phyloP scores from a whole-genome alignment of 768 basidiomycete genomes.

The Lentinula detonsa region DNA sequence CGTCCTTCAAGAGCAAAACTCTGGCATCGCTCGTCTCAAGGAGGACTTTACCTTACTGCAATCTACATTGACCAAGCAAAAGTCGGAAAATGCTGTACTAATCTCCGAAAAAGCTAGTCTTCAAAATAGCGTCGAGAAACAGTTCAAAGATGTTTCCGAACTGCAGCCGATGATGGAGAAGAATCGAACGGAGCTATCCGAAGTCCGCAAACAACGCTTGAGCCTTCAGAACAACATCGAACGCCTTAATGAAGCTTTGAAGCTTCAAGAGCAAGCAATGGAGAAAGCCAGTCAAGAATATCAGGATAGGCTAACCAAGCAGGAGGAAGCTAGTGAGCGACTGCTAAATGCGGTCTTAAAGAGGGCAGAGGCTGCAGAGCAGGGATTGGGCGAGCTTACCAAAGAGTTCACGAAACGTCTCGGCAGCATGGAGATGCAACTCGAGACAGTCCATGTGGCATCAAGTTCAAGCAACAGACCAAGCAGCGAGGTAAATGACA shows the following conservation, averaged over 20 bases:
- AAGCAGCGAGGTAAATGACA: background rate
- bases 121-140: background rate
- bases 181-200: background rate
- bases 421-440: background rate
- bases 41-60: background rate
- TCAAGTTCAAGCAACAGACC: too few species aligned
- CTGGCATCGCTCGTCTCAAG: background rate
- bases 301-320: constrained; percentile 12
- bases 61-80: constrained; percentile 16
- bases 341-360: constrained; percentile 20
- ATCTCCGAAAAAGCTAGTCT: background rate
- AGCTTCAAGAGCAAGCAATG: background rate
- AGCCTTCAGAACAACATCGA: background rate
- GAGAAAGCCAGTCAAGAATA: background rate
- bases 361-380: constrained; percentile 22
- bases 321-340: constrained; percentile 10
- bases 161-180: background rate
- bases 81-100: constrained; percentile 11
- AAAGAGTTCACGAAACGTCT: constrained; percentile 11
- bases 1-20: background rate
- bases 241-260: background rate
- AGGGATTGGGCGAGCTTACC: constrained; percentile 16
- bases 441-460: background rate
- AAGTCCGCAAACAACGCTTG: background rate
- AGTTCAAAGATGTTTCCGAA: background rate